Evolutionary conservation across 1,284 basidiomycete genomes (phyloP), one percentile per base, ranked within the genome.

Genomic region (Omphalotus olearius): DNA sequence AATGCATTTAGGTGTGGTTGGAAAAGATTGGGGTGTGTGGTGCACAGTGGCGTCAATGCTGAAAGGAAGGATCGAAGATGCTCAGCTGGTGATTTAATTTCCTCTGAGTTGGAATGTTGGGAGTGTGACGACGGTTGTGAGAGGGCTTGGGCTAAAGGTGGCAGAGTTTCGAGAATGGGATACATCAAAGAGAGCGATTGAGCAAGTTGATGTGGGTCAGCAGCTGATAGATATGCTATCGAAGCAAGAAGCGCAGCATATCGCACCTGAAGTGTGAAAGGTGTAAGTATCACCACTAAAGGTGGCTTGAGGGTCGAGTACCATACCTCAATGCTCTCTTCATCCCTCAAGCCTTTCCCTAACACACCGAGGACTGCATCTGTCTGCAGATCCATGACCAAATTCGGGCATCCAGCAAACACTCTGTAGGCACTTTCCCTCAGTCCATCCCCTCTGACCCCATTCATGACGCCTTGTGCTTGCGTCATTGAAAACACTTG

Each of bases 361-460:
- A 88, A 78, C 2, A 87, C 76, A 1, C 69, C 67, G 17, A 88
- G 63, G 0, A 88, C 83, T 0, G 76, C 76, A 36, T 86, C 82
- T 1, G 79, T 75, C 61, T 86, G 82, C 16, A 90, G 70, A 65
- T 89, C 85, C 70, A 84, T 79, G 44, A 89, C 76, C 33, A 88
- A 70, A 60, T 85, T 84, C 4, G 85, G 82, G 51, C 80, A 82
- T 3, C 82, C 83, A 0, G 82, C 74, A 60, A 89, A 87, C 2
- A 88, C 76, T 30, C 79, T 66, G 62, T 78, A 88, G 1, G 82
- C 81, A 57, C 71, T 75, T 58, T 83, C 81, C 54, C 78, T 75
- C 38, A 76, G 67, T 64, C 67, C 60, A 51, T 66, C 57, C 56
- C 64, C 60, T 45, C 73, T 30, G 30, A 45, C 26, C 16, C 44